phyloP scores from a whole-genome alignment of 139 green algal genomes.

The Coccomyxa sp. region DNA sequence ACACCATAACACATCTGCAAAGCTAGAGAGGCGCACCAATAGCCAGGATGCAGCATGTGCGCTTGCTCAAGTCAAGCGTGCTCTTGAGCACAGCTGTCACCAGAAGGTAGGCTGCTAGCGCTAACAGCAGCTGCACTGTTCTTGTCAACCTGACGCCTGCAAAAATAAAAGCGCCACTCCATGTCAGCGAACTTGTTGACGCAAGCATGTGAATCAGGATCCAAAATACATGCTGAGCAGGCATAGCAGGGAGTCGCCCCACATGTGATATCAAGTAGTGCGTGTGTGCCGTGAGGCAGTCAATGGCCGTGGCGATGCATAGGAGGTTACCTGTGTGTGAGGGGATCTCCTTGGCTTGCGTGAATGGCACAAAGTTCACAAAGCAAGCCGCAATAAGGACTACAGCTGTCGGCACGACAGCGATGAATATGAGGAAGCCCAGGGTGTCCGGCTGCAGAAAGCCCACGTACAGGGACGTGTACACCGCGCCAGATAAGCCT shows the following conservation, averaged over 20 bases:
- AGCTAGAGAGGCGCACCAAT: background rate
- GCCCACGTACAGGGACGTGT: conserved; percentile 45
- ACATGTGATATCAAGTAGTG: background rate
- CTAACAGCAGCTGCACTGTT: background rate
- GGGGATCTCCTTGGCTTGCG: conserved; percentile 8
- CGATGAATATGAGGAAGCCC: conserved; percentile 51
- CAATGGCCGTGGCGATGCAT: background rate
- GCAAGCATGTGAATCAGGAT: too few relatives aligned
- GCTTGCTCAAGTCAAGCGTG: background rate
- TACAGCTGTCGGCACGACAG: conserved; percentile 18
- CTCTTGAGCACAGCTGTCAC: background rate
- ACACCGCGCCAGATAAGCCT: conserved; percentile 34
- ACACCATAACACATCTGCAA: background rate
- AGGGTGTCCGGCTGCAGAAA: conserved; percentile 22
- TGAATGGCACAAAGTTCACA: conserved; percentile 49
- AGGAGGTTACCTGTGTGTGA: background rate
- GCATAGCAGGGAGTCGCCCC: background rate
- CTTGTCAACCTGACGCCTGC: background rate
- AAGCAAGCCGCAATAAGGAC: conserved; percentile 16
- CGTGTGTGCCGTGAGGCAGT: background rate
- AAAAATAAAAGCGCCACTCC: background rate
- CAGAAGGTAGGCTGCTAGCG: background rate
- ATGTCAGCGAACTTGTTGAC: background rate
- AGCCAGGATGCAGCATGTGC: background rate
- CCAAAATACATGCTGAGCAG: background rate